Evolutionary conservation across 345 rosid genomes (phyloP), one percentile per base, ranked within the genome.

Genomic region (Hirschfeldia incana): DNA sequence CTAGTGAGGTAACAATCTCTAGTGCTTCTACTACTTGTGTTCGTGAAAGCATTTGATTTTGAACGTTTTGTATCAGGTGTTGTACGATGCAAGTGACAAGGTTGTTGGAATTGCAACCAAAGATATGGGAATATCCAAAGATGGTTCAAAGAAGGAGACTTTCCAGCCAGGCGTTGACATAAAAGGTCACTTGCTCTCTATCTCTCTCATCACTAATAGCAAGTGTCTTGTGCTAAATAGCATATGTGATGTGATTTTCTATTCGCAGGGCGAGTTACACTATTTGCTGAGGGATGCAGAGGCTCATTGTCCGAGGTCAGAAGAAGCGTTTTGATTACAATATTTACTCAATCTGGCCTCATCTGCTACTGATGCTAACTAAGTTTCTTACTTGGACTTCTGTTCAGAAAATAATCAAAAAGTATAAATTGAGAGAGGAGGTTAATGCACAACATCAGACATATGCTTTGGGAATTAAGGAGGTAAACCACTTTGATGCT

Each of bases 111-210:
- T 94, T 82, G 91, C 81, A 81, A 94, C 98, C 37, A 94, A 88
- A 83, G 98, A 94, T 87, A 91, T 94, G 97, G 98, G 98, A 76
- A 87, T 94, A 80, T 86, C 97, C 21, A 92, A 94, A 89, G 88
- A 91, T 86, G 97, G 97, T 67, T 84, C 91, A 44, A 90, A 85
- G 86, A 94, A 92, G 85, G 98, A 86, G 36, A 94, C 62, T 84
- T 94, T 89, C 72, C 98, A 92, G 83, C 86, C 75, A 39, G 98
- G 97, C 58, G 97, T 94, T 33, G 92, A 82, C 80, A 75, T 94
- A 51, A 90, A 88, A 88, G 98, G 97, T 78, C 68, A 55, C 63
- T 73, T 65, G 70, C 13, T 10, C 13, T 44, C n/a, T 80, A 79
- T 70, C 78, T 33, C 30, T 37, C 10, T 44, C 34, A 26, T 62